Evolutionary conservation across 208 protist genomes (phyloP).

Genomic region (Borovskyia barvae): DNA sequence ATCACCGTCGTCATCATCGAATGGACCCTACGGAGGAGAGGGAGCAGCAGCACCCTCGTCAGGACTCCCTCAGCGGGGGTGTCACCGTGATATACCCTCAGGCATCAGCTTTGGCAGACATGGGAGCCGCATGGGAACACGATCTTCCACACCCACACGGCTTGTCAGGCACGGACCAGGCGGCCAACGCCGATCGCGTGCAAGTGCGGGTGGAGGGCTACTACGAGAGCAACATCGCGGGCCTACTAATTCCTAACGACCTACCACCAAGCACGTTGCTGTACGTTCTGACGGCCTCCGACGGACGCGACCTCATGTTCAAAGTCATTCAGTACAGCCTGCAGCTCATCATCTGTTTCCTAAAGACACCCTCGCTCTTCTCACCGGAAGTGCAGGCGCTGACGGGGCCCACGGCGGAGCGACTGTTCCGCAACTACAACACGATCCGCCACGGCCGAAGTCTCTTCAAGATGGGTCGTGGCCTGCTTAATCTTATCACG

Average conservation of each 20-base stretch:
- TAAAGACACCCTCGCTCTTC: slow-evolving; percentile 64
- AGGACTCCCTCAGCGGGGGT: no score
- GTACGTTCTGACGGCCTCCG: slow-evolving; percentile 84
- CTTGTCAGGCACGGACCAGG: slow-evolving; percentile 19
- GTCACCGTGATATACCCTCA: slow-evolving; percentile 51
- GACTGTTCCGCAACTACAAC: slow-evolving; percentile 79
- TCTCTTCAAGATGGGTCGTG: slow-evolving; percentile 84
- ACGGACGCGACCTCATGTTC: slow-evolving; percentile 82
- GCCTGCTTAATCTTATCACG: slow-evolving; percentile 76
- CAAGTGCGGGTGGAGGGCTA: slow-evolving; percentile 84
- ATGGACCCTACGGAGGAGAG: not conserved
- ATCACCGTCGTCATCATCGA: slow-evolving; percentile 3
- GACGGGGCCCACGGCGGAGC: slow-evolving; percentile 52
- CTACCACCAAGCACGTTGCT: slow-evolving; percentile 77
- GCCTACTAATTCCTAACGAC: slow-evolving; percentile 76
- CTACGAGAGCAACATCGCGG: slow-evolving; percentile 42
- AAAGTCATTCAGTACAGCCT: slow-evolving; percentile 81
- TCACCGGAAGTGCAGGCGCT: slow-evolving; percentile 47
- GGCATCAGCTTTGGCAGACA: slow-evolving; percentile 2
- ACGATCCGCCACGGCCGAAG: slow-evolving; percentile 84
- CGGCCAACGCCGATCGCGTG: slow-evolving; percentile 52
- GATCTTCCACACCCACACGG: no score
- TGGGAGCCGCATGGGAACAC: no score
- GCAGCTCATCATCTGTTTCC: slow-evolving; percentile 71
- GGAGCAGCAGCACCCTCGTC: not conserved